Percentiles rank a stretch among this genome's conserved stretches.
Conservation (phyloP, 2,329 filamentous ascomycete species). For the Zymoseptoria ardabiliae region DNA sequence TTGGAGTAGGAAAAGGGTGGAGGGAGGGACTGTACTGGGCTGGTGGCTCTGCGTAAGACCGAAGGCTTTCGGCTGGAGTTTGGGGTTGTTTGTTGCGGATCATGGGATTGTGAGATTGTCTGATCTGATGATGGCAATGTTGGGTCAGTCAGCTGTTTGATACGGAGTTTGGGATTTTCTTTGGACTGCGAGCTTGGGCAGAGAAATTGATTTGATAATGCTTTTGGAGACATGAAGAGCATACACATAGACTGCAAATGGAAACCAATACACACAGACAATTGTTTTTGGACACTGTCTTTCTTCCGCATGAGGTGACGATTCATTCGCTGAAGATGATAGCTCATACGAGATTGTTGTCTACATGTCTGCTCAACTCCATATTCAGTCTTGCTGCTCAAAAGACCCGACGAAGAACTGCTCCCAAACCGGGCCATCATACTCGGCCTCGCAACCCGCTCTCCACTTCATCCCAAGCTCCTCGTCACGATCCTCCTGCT, state of each 20-base stretch:
- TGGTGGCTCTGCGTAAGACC: neutral
- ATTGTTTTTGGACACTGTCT: too few species aligned
- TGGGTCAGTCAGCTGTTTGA: neutral
- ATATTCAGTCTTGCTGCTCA: too few species aligned
- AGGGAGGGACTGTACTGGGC: neutral
- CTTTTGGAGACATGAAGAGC: neutral
- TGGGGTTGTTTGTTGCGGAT: neutral
- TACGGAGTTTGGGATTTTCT: neutral
- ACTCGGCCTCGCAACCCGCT: too few species aligned
- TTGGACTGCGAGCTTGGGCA: neutral
- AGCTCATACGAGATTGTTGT: too few species aligned
- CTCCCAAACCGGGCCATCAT: neutral
- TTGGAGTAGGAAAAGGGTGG: neutral
- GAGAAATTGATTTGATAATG: neutral
- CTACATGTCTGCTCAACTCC: too few species aligned
- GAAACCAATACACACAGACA: neutral
- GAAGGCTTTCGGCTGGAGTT: neutral
- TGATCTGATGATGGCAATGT: neutral
- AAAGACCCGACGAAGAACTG: neutral
- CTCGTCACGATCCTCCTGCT: too few species aligned
- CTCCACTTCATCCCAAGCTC: too few species aligned
- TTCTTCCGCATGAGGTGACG: too few species aligned
- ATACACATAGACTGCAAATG: neutral
- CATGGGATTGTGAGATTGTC: neutral
- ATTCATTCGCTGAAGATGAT: too few species aligned